A percentile compares a stretch with the other conserved stretches of the same genome.
phyloP scores from a whole-genome alignment of 192 early-diverging fungal species.

The Coemansia furcata region DNA sequence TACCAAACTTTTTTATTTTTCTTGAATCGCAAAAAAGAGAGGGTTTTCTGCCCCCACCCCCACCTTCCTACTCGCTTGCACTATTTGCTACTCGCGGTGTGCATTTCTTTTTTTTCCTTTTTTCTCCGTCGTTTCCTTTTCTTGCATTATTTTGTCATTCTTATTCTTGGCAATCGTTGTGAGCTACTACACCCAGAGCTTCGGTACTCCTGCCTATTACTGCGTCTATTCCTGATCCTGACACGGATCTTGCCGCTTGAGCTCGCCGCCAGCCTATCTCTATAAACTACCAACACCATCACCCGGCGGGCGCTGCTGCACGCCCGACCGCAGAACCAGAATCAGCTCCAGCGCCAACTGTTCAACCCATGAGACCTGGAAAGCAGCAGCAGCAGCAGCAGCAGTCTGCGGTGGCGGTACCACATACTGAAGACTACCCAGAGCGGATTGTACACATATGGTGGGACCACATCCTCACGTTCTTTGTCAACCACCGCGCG shows the following conservation, averaged over 20 bases:
- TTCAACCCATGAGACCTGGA: constrained; percentile 21
- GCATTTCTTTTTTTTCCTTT: not conserved
- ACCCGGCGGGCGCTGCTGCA: constrained; percentile 6
- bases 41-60: not conserved
- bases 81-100: not conserved
- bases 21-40: not conserved
- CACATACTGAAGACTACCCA: constrained; percentile 16
- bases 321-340: constrained; percentile 5
- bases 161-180: not conserved
- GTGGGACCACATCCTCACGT: constrained; percentile 36
- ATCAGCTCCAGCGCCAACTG: not conserved
- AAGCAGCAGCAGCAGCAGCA: constrained; percentile 21
- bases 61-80: not conserved
- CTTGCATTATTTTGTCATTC: constrained; percentile 1
- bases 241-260: not conserved
- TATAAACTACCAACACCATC: not conserved
- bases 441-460: constrained; percentile 18
- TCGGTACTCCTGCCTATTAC: not conserved
- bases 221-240: not conserved
- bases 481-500: constrained; percentile 42
- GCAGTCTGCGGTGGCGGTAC: not conserved
- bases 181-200: not conserved
- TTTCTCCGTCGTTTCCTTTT: not conserved
- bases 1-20: not conserved
- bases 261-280: not conserved